phyloP scores from a whole-genome alignment of 495 filamentous ascomycete species.

The Aeminium ludgeri region DNA sequence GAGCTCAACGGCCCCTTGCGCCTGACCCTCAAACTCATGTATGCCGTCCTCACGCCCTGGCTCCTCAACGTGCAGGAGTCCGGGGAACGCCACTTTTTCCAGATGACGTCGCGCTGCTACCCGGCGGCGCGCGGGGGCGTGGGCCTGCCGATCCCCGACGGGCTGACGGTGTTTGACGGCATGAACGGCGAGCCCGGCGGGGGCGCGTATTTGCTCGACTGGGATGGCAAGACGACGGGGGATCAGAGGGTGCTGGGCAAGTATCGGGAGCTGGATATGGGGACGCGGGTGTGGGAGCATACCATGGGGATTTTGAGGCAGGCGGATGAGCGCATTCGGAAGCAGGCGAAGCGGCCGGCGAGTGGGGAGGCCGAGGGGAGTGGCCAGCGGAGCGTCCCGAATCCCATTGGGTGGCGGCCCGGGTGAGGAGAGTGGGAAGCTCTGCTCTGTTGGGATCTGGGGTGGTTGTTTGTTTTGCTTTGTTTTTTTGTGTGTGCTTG shows the following conservation, averaged over 20 bases:
- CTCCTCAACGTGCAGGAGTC: constrained; percentile 15
- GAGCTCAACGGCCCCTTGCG: constrained; percentile 14
- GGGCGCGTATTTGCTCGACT: constrained; percentile 27
- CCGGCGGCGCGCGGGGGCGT: constrained; percentile 1
- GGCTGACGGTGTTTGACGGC: constrained; percentile 15
- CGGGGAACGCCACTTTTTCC: constrained; percentile 18
- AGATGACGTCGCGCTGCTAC: constrained; percentile 13
- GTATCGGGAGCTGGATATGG: constrained; percentile 20
- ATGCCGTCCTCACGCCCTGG: constrained; percentile 14
- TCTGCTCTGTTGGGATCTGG: neutral
- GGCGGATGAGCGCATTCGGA: constrained; percentile 6
- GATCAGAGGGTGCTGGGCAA: constrained; percentile 19
- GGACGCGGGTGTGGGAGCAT: constrained; percentile 25
- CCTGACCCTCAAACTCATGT: constrained; percentile 15
- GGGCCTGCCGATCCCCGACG: constrained; percentile 12
- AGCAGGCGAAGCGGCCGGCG: constrained; percentile 2
- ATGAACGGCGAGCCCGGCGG: constrained; percentile 21
- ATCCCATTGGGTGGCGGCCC: constrained; percentile 12
- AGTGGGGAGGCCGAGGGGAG: constrained; percentile 4
- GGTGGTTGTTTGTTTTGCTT: too few species aligned
- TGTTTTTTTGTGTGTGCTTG: too few species aligned
- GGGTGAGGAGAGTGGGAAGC: neutral
- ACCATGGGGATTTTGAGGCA: constrained; percentile 23
- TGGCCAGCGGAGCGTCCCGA: neutral
- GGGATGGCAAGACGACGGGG: constrained; percentile 20